Evolutionary conservation across 2,329 filamentous ascomycete genomes (phyloP).

Genomic region (Nigrospora osmanthi): DNA sequence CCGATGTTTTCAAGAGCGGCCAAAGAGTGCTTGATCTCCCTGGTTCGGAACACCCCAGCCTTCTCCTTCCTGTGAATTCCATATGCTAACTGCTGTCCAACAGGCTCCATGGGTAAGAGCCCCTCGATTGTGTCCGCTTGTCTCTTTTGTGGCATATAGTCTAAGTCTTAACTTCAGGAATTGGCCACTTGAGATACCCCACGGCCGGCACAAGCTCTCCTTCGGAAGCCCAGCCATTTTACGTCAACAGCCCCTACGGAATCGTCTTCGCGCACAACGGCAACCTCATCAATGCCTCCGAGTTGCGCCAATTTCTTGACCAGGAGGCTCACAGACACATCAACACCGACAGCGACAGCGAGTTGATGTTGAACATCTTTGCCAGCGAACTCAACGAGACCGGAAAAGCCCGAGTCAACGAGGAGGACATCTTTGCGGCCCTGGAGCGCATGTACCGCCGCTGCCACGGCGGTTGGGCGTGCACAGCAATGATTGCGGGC

Average conservation of each 20-base stretch:
- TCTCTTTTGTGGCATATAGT: too few species aligned
- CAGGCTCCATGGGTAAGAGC: conserved; percentile 16
- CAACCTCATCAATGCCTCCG: conserved; percentile 67
- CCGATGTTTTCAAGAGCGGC: conserved; percentile 67
- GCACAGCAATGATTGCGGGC: conserved; percentile 76
- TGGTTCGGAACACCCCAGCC: neutral
- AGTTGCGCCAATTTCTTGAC: conserved; percentile 49
- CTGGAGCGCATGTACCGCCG: conserved; percentile 65
- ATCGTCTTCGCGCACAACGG: conserved; percentile 65
- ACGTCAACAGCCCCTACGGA: conserved; percentile 69
- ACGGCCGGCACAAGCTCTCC: conserved; percentile 64
- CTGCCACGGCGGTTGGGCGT: conserved; percentile 49
- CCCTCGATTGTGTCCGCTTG: conserved; percentile 33
- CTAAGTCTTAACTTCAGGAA: neutral
- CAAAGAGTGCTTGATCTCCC: conserved; percentile 60
- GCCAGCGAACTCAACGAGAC: conserved; percentile 76
- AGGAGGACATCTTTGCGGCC: conserved; percentile 69
- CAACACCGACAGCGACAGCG: conserved; percentile 15
- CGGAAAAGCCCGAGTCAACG: conserved; percentile 76
- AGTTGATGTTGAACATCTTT: conserved; percentile 58
- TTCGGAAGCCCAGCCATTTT: conserved; percentile 75
- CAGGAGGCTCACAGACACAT: conserved; percentile 57
- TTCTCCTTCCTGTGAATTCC: conserved; percentile 29
- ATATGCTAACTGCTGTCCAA: conserved; percentile 11
- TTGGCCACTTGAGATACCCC: conserved; percentile 1